Evolutionary conservation across 163 green algal genomes (phyloP), one percentile per base, ranked within the genome.

Genomic region (Prototheca stagnorum): DNA sequence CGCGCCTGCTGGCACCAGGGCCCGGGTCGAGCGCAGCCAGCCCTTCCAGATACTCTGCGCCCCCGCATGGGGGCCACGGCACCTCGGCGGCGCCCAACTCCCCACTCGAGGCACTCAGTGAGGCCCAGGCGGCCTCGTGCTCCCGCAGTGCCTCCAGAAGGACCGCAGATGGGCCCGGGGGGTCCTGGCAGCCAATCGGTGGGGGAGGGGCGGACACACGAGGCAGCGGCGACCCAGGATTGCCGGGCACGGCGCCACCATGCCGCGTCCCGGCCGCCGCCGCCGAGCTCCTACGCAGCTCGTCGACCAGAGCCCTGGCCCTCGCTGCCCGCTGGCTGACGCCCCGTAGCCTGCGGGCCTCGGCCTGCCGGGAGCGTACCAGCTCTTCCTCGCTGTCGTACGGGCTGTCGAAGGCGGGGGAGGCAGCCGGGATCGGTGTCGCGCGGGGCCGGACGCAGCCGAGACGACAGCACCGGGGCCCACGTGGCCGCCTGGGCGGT

Each of bases 321-420:
- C 19, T 25, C 2, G 9, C n/a, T 3, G 16, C 8, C 19, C 47
- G 21, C 5, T 24, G 36, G 12, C 24, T 31, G 5, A 56, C 1
- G 11, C 19, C 16, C 1, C 25, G 23, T 1, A 22, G 19, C 4
- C 44, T 31, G 4, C 15, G 16, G 5, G 27, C 33, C 3, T 22
- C 24, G 12, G 41, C 15, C 22, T 44, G 14, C 11, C 54, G 54
- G 1, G 46, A 47, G 14, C 4, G 15, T 14, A 41, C 22, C 9
- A 31, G 31, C 41, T 62, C 54, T 40, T 62, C 54, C 20, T 62
- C 54, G 39, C 47, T 56, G 54, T 62, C 54, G 25, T 62, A 62
- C 7, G n/a, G n/a, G n/a, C n/a, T n/a, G n/a, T n/a, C n/a, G n/a
- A n/a, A n/a, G n/a, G n/a, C n/a, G n/a, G n/a, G n/a, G n/a, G n/a